Conservation (phyloP, 305 asterid genomes). For the Fraxinus latifolia region DNA sequence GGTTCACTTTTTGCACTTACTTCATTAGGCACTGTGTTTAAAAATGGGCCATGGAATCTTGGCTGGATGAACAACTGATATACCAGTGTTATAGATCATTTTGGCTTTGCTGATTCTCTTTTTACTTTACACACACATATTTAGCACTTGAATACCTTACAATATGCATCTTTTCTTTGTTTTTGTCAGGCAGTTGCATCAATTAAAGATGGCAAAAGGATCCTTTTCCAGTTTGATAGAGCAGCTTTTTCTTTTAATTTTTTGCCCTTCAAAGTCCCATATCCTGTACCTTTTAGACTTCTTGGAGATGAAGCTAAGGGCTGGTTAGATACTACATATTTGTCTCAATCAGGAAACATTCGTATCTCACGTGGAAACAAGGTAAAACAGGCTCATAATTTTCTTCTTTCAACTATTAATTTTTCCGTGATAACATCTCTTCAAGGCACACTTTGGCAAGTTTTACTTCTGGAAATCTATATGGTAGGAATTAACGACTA, state of each 20-base stretch:
- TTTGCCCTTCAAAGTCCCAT: conserved; percentile 87
- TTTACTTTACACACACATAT: neutral
- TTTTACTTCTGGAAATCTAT: neutral
- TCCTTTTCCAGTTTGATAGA: conserved; percentile 80
- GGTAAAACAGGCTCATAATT: conserved; percentile 39
- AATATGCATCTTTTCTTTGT: conserved; percentile 11
- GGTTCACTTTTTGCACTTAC: neutral
- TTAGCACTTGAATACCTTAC: neutral
- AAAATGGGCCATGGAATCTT: neutral
- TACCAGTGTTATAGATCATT: neutral
- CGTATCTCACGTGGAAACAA: conserved; percentile 91
- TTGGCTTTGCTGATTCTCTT: neutral
- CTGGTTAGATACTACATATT: conserved; percentile 88
- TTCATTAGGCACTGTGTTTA: neutral
- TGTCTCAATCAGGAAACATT: conserved; percentile 76
- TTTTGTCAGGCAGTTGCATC: conserved; percentile 67
- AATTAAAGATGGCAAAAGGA: conserved; percentile 58
- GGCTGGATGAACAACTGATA: neutral
- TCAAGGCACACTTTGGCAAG: neutral
- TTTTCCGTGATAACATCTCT: neutral
- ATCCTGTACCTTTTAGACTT: conserved; percentile 87
- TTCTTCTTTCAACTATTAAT: neutral
- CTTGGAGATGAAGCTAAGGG: conserved; percentile 97
- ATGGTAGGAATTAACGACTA: conserved; percentile 39
- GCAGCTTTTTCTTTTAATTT: conserved; percentile 81